Base-by-base conservation (phyloP, 257 asterid genomes). In the Asclepias syriaca region DNA sequence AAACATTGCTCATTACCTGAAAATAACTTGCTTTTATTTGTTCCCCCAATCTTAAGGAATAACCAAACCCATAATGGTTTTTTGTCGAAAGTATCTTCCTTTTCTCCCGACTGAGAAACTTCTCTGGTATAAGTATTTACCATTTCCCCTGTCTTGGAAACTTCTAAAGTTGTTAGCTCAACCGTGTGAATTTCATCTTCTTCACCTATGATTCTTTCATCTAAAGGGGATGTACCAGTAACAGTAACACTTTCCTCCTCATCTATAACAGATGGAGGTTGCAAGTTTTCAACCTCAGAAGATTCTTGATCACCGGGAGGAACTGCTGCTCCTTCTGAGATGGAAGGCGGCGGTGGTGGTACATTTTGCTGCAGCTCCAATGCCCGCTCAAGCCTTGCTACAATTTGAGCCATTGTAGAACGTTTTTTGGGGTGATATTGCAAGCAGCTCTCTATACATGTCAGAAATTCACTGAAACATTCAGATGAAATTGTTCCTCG, bases 401-500 rank as follows among this genome's bases (percentile, higher is more conserved):
- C 72, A 29, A 68, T 34, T 29, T 68, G 72, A 50, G 72, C 72
- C 72, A 68, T 68, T 22, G 46, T 48, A 13, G 72, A 37, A 8
- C 72, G 72, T 15, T 50, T 51, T 51, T 49, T 68, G 9, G 72
- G 72, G 8, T 5, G 49, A 15, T 15, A 27, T 3, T 68, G 61
- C 43, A 68, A 24, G 61, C 72, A 68, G 16, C 34, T 51, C 14
- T 48, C 61, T 11, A 68, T 39, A 29, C 48, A 27, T 27, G 54
- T 9, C 27, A 50, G 27, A n/a, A 54, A 54, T 54, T 54, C 59
- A 54, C 59, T 54, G 27, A 54, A 24, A 54, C 59, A 19, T 54
- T 54, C 59, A 19, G 59, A n/a, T 54, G 59, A 54, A 19, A 54
- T 54, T 54, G 12, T n/a, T 19, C 59, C 59, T 54, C 59, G 24